phyloP scores from a whole-genome alignment of 441 rosid species.

The Arabidopsis hybrid region DNA sequence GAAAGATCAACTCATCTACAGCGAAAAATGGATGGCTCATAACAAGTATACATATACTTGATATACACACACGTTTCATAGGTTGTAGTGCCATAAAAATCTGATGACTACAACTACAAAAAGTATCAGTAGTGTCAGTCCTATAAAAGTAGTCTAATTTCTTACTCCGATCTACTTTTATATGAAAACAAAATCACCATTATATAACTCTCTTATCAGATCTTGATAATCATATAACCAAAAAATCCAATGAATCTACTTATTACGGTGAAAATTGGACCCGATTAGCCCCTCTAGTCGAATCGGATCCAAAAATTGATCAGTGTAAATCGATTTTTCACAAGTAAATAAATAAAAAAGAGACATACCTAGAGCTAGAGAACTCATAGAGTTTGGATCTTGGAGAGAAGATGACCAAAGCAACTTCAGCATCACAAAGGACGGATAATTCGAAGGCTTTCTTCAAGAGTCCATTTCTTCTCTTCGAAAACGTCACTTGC shows the following conservation, averaged over 20 bases:
- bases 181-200: neutral
- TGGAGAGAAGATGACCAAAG: slow-evolving; percentile 84
- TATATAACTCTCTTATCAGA: neutral
- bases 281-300: slow-evolving; percentile 2
- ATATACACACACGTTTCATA: neutral
- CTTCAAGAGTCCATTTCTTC: slow-evolving; percentile 85
- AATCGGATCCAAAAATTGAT: neutral
- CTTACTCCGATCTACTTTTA: slow-evolving; percentile 24
- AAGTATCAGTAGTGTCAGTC: neutral
- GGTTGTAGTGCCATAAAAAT: slow-evolving; percentile 29
- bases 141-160: neutral
- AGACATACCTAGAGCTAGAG: slow-evolving; percentile 65
- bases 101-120: neutral
- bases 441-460: slow-evolving; percentile 87
- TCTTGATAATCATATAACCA: neutral
- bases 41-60: neutral
- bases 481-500: slow-evolving; percentile 93
- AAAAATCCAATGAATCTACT: neutral
- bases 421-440: slow-evolving; percentile 91
- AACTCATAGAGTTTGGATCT: slow-evolving; percentile 85
- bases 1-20: slow-evolving; percentile 37
- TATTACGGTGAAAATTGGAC: neutral
- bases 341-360: neutral
- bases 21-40: slow-evolving; percentile 2
- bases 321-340: neutral